These are phyloP conservation scores for Ambrosia trifida DNA, from an alignment of 129 eudicot species.

Conservation along the genomic window DNA sequence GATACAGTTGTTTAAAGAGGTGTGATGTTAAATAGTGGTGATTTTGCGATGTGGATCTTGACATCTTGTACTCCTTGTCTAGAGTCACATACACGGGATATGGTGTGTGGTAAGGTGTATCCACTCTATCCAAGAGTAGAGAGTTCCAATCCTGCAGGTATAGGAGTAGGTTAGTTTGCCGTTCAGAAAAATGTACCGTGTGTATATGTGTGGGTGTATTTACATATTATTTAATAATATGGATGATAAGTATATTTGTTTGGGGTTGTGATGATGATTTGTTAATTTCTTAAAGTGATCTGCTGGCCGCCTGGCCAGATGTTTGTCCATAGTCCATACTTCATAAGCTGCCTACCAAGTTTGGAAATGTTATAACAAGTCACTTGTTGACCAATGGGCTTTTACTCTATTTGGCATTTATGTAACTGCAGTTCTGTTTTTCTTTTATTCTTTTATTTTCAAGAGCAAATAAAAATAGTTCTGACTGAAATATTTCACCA, in stretches of 20 bases:
- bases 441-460: neutral
- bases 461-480: neutral
- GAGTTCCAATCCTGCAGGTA: too few relatives aligned
- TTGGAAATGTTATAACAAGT: neutral
- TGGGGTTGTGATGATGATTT: neutral
- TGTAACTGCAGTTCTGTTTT: neutral
- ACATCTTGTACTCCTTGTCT: neutral
- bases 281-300: neutral
- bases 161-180: too few relatives aligned
- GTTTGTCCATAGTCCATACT: neutral
- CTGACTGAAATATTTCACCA: conserved; percentile 19
- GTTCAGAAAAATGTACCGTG: neutral
- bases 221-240: neutral
- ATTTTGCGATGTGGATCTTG: neutral
- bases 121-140: too few relatives aligned
- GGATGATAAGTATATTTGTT: neutral
- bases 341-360: neutral
- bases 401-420: neutral
- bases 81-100: neutral
- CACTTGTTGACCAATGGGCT: neutral
- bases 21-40: neutral
- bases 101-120: neutral
- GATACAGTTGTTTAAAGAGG: neutral
- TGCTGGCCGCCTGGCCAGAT: neutral
- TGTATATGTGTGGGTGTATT: neutral